Conservation (phyloP, 345 rosid species). For the Odontarrhena argentea region DNA sequence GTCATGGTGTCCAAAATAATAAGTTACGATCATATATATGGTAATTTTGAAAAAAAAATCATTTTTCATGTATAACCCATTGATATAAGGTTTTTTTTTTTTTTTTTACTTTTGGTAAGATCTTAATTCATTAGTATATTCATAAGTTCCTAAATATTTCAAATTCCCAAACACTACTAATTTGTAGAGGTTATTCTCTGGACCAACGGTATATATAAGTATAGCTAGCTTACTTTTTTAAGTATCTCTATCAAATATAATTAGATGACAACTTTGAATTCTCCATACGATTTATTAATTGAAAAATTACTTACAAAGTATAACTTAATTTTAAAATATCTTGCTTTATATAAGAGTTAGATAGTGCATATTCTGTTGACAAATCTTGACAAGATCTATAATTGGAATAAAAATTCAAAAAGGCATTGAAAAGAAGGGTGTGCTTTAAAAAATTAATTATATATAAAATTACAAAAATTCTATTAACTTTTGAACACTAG, state of each 20-base stretch:
- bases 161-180: too few relatives aligned
- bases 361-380: conserved; percentile 25
- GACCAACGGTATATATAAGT: too few relatives aligned
- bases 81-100: too few relatives aligned
- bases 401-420: conserved; percentile 26
- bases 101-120: too few relatives aligned
- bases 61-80: too few relatives aligned
- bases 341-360: conserved; percentile 1
- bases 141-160: too few relatives aligned
- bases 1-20: too few relatives aligned
- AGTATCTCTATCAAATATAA: not conserved
- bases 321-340: not conserved
- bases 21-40: too few relatives aligned
- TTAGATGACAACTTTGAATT: not conserved
- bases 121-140: too few relatives aligned
- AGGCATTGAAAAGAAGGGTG: conserved; percentile 33
- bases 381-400: conserved; percentile 41
- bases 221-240: not conserved
- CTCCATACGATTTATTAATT: not conserved
- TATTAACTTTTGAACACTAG: conserved; percentile 26
- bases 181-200: too few relatives aligned
- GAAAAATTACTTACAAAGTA: not conserved
- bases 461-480: conserved; percentile 1
- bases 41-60: too few relatives aligned
- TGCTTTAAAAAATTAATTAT: conserved; percentile 21